Conservation (phyloP, 2,329 filamentous ascomycete species). For the Fusarium multiceps region DNA sequence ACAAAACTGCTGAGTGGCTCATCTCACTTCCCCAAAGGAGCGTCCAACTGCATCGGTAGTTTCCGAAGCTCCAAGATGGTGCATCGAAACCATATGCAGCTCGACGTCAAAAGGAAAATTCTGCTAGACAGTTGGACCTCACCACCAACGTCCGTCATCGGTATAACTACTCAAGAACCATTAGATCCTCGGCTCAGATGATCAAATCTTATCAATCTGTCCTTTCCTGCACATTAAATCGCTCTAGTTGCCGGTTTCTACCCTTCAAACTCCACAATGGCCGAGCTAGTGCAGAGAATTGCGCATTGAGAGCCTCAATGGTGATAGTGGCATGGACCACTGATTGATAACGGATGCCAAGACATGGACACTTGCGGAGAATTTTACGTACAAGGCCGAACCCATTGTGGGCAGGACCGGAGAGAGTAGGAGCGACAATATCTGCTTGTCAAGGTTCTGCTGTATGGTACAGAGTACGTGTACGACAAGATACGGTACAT, state of each 20-base stretch:
- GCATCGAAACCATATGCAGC: constrained; percentile 9
- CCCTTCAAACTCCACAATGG: constrained; percentile 12
- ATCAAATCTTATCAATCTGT: constrained; percentile 27
- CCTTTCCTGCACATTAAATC: background rate
- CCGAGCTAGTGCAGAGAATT: constrained; percentile 25
- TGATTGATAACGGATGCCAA: constrained; percentile 44
- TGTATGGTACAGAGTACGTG: background rate
- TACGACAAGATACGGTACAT: background rate
- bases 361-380: constrained; percentile 8
- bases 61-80: background rate
- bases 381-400: constrained; percentile 25
- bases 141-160: background rate
- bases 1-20: background rate
- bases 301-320: constrained; percentile 9
- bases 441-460: background rate
- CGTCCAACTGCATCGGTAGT: constrained; percentile 1
- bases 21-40: background rate
- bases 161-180: background rate
- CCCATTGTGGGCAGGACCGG: constrained; percentile 15
- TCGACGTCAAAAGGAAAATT: background rate
- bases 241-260: constrained; percentile 16
- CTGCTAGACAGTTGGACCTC: background rate
- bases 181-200: background rate
- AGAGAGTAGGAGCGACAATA: background rate
- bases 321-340: constrained; percentile 35